phyloP scores from a whole-genome alignment of 2,329 filamentous ascomycete species.

The Zymoseptoria tritici region DNA sequence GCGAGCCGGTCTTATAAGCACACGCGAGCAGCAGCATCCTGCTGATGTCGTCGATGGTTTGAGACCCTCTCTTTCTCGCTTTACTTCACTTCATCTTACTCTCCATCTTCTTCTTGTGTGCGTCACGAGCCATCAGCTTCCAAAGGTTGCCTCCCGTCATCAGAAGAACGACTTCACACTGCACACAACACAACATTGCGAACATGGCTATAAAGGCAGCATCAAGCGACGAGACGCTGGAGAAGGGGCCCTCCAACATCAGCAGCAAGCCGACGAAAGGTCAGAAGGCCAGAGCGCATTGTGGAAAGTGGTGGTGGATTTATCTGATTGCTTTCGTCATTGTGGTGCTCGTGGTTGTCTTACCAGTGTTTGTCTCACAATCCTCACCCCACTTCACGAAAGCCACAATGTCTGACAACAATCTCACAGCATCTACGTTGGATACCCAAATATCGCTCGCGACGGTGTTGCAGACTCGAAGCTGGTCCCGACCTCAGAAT shows the following conservation, averaged over 20 bases:
- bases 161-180: no score
- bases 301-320: slow-evolving; percentile 51
- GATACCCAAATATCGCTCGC: slow-evolving; percentile 52
- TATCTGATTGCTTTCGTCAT: slow-evolving; percentile 47
- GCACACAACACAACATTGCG: not conserved
- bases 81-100: no score
- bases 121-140: no score
- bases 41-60: no score
- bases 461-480: slow-evolving; percentile 45
- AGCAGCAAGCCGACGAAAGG: not conserved
- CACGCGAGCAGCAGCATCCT: no score
- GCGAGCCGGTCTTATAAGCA: no score
- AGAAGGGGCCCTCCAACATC: not conserved
- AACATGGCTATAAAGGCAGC: not conserved
- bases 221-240: not conserved
- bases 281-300: slow-evolving; percentile 21
- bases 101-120: no score
- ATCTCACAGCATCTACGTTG: slow-evolving; percentile 47
- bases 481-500: slow-evolving; percentile 44
- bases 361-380: slow-evolving; percentile 39
- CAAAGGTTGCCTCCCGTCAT: no score
- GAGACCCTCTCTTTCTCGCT: no score
- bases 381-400: not conserved
- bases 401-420: not conserved
- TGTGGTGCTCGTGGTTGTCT: slow-evolving; percentile 49